Conservation (phyloP, 371 early-diverging fungal species). For the Conidiobolus incongruus region DNA sequence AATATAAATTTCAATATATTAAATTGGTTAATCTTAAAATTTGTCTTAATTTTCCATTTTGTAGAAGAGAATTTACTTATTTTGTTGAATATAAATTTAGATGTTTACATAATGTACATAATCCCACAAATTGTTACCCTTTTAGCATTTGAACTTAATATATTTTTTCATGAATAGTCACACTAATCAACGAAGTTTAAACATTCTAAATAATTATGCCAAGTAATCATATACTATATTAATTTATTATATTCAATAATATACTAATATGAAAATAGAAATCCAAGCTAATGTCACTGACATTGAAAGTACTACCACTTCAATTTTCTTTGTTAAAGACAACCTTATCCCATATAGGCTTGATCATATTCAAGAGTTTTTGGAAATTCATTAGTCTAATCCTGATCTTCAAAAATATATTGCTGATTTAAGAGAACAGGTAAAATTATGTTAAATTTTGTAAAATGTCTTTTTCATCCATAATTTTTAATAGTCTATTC, state of each 20-base stretch:
- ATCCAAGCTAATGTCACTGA: constrained; percentile 41
- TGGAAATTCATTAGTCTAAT: constrained; percentile 37
- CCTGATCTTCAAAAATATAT: constrained; percentile 29
- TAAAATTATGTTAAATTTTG: constrained; percentile 8
- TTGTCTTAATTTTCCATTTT: background rate
- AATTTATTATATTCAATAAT: too few species aligned
- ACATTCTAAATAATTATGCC: too few species aligned
- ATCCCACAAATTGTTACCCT: too few species aligned
- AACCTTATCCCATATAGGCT: constrained; percentile 67
- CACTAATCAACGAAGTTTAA: constrained; percentile 20
- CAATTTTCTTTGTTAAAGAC: constrained; percentile 86
- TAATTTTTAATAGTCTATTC: constrained; percentile 1
- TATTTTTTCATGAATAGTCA: constrained; percentile 5
- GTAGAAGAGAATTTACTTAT: background rate
- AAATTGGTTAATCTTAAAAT: background rate
- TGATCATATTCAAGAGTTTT: constrained; percentile 27
- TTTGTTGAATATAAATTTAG: background rate
- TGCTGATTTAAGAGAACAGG: constrained; percentile 45
- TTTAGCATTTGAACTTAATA: constrained; percentile 12
- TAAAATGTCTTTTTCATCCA: background rate
- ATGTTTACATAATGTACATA: background rate
- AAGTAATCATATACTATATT: too few species aligned
- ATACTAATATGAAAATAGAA: constrained; percentile 10
- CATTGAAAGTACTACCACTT: constrained; percentile 92
- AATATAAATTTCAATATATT: background rate